phyloP scores from a whole-genome alignment of 352 stramenopile species.

The Globisporangium paroecandrum region DNA sequence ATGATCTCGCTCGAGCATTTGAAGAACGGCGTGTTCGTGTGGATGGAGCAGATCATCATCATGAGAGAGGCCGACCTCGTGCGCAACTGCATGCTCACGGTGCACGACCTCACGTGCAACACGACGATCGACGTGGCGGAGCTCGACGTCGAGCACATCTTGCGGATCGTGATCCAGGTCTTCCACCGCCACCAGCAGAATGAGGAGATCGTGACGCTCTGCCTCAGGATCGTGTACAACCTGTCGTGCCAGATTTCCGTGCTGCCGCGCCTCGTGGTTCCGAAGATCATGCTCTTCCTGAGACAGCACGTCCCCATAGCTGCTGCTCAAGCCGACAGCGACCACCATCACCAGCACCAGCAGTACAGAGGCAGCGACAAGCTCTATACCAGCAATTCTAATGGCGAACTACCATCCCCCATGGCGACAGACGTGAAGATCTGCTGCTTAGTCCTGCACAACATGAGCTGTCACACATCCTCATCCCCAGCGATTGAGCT shows the following conservation, averaged over 20 bases:
- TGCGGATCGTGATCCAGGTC: slow-evolving; percentile 66
- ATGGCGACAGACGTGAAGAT: slow-evolving; percentile 35
- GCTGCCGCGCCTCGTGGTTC: slow-evolving; percentile 42
- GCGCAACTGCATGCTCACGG: slow-evolving; percentile 73
- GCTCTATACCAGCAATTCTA: background rate
- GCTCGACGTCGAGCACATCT: slow-evolving; percentile 58
- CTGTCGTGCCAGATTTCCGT: slow-evolving; percentile 54
- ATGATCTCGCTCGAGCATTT: slow-evolving; percentile 62
- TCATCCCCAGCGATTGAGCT: slow-evolving; percentile 7
- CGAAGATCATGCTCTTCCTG: slow-evolving; percentile 61
- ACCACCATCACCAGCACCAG: background rate
- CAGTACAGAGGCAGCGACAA: background rate
- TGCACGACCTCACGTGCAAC: slow-evolving; percentile 67
- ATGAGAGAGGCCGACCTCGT: slow-evolving; percentile 74
- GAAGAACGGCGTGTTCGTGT: slow-evolving; percentile 59
- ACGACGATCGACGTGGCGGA: slow-evolving; percentile 47
- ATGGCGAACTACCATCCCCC: background rate
- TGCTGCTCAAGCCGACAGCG: background rate
- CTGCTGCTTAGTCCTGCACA: slow-evolving; percentile 69
- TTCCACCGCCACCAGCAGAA: slow-evolving; percentile 44
- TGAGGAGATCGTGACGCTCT: slow-evolving; percentile 58
- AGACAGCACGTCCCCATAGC: slow-evolving; percentile 31
- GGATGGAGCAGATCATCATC: slow-evolving; percentile 79
- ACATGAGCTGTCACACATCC: slow-evolving; percentile 46
- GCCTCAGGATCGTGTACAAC: slow-evolving; percentile 73